Evolutionary conservation across 1,284 basidiomycete species (phyloP).

Genomic region (Austroboletus olivaceoglutinosus): DNA sequence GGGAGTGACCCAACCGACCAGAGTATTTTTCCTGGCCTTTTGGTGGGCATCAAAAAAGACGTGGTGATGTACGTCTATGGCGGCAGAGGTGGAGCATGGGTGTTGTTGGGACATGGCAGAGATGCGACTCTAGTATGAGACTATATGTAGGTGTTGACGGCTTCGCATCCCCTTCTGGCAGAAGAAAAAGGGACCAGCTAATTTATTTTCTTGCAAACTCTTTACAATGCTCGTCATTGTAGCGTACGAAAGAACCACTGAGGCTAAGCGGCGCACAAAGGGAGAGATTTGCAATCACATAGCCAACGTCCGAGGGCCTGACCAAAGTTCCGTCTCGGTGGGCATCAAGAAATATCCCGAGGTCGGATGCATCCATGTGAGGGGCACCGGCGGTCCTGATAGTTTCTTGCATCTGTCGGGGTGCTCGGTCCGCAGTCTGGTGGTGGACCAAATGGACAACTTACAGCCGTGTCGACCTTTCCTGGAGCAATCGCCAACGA

Average conservation of each 20-base stretch:
- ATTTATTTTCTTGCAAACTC: constrained; percentile 44
- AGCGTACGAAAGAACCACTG: constrained; percentile 74
- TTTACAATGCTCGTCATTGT: constrained; percentile 63
- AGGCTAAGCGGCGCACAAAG: constrained; percentile 54
- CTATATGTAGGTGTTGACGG: constrained; percentile 1
- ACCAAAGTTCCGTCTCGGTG: constrained; percentile 65
- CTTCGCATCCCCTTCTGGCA: constrained; percentile 18
- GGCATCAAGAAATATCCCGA: constrained; percentile 58
- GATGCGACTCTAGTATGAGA: constrained; percentile 4
- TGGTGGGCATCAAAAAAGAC: constrained; percentile 53
- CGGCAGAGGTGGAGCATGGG: constrained; percentile 12
- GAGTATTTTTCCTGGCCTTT: constrained; percentile 43
- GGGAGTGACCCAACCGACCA: constrained; percentile 60
- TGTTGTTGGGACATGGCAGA: constrained; percentile 15
- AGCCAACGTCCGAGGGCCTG: constrained; percentile 67
- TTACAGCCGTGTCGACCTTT: constrained; percentile 74
- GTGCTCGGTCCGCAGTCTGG: constrained; percentile 2
- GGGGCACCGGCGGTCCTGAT: constrained; percentile 48
- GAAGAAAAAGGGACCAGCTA: constrained; percentile 8
- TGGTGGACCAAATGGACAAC: constrained; percentile 4
- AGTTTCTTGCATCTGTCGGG: constrained; percentile 63
- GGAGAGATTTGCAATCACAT: constrained; percentile 71
- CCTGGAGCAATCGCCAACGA: constrained; percentile 81
- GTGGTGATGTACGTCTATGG: constrained; percentile 73
- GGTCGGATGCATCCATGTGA: constrained; percentile 52